Conservation (phyloP, 306 rosid genomes). For the Cajanus cajan region DNA sequence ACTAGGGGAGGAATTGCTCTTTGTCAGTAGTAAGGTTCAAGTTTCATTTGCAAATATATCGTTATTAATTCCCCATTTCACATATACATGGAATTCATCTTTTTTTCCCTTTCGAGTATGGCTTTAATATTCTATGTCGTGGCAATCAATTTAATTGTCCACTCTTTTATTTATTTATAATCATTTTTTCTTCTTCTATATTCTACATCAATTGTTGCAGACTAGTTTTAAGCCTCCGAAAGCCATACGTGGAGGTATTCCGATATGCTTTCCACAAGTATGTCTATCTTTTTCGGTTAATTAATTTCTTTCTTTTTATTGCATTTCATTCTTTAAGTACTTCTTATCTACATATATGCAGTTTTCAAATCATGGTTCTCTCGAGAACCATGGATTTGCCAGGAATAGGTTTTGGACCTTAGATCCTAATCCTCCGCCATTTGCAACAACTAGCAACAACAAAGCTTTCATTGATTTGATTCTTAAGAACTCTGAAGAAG, state of each 20-base stretch:
- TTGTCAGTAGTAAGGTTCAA: constrained; percentile 66
- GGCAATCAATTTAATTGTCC: no score
- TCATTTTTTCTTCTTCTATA: no score
- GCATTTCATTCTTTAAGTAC: background rate
- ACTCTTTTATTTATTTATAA: no score
- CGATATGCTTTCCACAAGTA: constrained; percentile 81
- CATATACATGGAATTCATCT: no score
- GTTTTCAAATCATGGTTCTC: constrained; percentile 62
- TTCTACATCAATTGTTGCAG: constrained; percentile 44
- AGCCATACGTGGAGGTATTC: constrained; percentile 83
- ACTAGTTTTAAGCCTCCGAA: constrained; percentile 65
- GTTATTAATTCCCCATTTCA: no score
- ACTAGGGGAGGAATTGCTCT: constrained; percentile 69
- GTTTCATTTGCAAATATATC: background rate
- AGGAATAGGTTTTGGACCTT: constrained; percentile 69
- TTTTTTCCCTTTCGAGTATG: no score
- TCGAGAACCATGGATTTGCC: constrained; percentile 78
- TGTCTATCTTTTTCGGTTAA: constrained; percentile 20
- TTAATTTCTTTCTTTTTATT: background rate
- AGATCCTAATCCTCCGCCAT: constrained; percentile 73
- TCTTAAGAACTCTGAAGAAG: constrained; percentile 63
- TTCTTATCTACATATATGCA: constrained; percentile 38
- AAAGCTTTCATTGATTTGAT: constrained; percentile 66
- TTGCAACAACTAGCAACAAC: constrained; percentile 43
- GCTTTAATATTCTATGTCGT: no score